Evolutionary conservation across 495 filamentous ascomycete species (phyloP), one percentile per base, ranked within the genome.

Genomic region (Penicillium paradoxum): DNA sequence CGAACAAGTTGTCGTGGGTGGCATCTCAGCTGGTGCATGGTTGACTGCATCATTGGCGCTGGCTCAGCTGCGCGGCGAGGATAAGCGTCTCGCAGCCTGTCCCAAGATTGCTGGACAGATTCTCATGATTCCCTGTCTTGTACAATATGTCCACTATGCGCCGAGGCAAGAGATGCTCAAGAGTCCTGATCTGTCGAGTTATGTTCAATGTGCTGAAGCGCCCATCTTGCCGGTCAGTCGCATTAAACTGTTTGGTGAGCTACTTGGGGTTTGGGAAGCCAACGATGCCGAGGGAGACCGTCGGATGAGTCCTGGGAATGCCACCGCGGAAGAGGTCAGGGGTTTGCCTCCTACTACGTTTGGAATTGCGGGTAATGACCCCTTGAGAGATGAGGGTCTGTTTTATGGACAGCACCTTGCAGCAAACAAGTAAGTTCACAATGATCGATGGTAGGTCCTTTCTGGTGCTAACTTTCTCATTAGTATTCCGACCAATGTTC

Each of bases 361-460:
- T 57, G 65, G 75, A 9, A 60, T 79, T 47, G 63, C 71, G 0
- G 79, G 77, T 0, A 59, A 64, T 61, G 76, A 79, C 59, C 69
- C 70, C 5, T 59, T 79, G 22, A 62, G 77, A 7, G 75, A 78
- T 53, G 73, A 79, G 61, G 75, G 60, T 6, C 39, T 81, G 17
- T 62, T 70, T 41, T 78, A 65, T 57, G 73, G 67, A 17, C 65
- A 71, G 62, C 59, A 73, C 49, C 56, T 80, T 11, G 68, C 60
- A 46, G 71, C 69, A 53, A 70, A 69, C 57, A 72, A 74, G 77
- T 79, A 62, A 64, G 76, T 54, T 17, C 15, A 15, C 6, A 8
- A 6, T 22, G 9, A 6, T 24, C 1, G 5, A 25, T 1, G 3
- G 13, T 18, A 11, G 21, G 10, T 29, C 42, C 10, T 49, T 29